Evolutionary conservation across 2,329 filamentous ascomycete species (phyloP).

Genomic region (Trichoderma atrobrunneum): DNA sequence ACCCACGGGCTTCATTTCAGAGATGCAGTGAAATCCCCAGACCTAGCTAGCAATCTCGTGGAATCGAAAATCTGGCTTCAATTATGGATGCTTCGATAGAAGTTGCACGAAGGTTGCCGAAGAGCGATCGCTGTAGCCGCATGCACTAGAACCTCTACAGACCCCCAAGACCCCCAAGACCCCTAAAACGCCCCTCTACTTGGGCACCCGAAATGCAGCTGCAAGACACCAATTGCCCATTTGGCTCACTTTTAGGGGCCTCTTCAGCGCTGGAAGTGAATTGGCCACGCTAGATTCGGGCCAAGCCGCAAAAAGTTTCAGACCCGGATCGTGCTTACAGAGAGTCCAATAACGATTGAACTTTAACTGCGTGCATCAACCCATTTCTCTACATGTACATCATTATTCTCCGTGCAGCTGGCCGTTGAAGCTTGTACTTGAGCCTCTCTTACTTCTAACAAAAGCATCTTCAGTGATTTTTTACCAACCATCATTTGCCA

Average conservation of each 20-base stretch:
- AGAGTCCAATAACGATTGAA: not conserved
- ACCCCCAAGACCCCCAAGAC: no score
- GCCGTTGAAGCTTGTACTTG: not conserved
- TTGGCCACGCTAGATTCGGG: not conserved
- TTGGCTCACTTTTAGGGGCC: not conserved
- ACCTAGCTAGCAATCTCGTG: not conserved
- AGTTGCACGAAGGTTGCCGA: not conserved
- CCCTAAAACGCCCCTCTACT: not conserved
- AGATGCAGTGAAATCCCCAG: not conserved
- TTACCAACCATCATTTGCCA: not conserved
- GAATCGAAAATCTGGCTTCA: not conserved
- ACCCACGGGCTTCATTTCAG: not conserved
- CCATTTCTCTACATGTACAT: not conserved
- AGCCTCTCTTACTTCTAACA: no score
- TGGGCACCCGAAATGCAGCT: not conserved
- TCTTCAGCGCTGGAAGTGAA: not conserved
- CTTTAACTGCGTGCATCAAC: not conserved
- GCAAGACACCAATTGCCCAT: not conserved
- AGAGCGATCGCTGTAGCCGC: not conserved
- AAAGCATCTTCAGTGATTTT: not conserved
- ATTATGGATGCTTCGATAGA: not conserved
- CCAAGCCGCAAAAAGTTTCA: not conserved
- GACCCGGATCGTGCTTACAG: accelerated
- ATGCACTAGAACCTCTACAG: not conserved
- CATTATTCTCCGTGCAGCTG: not conserved